Base-by-base conservation (phyloP, 805 yeast genomes). In the Kregervanrija pseudodelftensis region DNA sequence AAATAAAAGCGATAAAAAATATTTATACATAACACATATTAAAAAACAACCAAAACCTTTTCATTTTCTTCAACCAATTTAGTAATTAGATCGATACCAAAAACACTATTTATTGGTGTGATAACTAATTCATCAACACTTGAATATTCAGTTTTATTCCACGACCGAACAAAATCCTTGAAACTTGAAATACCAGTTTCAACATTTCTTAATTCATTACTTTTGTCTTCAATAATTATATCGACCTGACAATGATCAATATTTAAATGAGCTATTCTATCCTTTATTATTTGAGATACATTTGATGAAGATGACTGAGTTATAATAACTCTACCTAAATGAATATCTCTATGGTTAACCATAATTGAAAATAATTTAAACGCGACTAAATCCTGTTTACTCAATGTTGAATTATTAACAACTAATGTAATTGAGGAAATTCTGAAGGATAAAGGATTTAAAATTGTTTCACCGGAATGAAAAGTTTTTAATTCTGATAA, bases 381-480 rank as follows among this genome's bases (percentile, higher is more conserved):
- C 3, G 61, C 59, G 13, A 57, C 42, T 11, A 53, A 22, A 43
- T 59, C 63, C 14, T 47, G 42, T 10, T 46, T 41, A 1, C 49
- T 50, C 9, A 52, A 33, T 16, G 48, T 49, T 4, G 40, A n/a
- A 36, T 49, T 51, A 15, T 45, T 53, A 11, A 58, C 30, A 33
- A 58, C 40, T 30, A 61, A 46, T 2, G 55, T 57, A 11, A 61
- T 39, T 1, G 54, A 44, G 4, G 58, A 49, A 17, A 60, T 53
- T 33, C 54, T 52, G 36, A 60, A 56, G 0, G 61, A 54, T n/a
- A 52, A 51, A 7, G 64, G 63, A 43, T 55, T 55, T 14, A 60
- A 40, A 30, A 58, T 50, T 5, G 64, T 60, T 33, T 57, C 59
- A 13, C 44, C 55, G 0, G 64, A 60, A 11, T 53, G 38, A 16